Percentiles rank a stretch among this genome's conserved stretches.
Evolutionary conservation across 2,329 filamentous ascomycete species (phyloP).

Genomic region (Colletotrichum euphorbiae): DNA sequence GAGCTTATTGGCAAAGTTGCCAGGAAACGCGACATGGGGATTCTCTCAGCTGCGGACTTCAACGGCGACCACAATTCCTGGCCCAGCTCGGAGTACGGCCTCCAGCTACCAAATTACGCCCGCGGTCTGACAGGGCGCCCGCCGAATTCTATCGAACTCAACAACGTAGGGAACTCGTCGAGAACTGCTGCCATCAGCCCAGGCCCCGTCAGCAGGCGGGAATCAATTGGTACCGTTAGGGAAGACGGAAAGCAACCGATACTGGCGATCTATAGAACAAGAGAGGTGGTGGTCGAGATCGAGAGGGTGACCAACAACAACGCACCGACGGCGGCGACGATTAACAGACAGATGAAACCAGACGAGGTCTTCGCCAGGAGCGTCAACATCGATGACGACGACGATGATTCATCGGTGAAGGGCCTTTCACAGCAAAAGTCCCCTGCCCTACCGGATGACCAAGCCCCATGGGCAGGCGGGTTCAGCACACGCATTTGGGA

Average conservation of each 20-base stretch:
- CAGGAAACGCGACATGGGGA: slow-evolving; percentile 35
- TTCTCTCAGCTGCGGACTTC: slow-evolving; percentile 22
- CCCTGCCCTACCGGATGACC: slow-evolving; percentile 19
- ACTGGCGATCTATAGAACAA: slow-evolving; percentile 32
- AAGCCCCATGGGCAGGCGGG: slow-evolving; percentile 29
- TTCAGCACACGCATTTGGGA: slow-evolving; percentile 38
- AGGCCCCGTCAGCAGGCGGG: not conserved
- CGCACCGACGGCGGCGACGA: not conserved
- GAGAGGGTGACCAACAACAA: slow-evolving; percentile 9
- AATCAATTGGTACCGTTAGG: not conserved
- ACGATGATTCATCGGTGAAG: not conserved
- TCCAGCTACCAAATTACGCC: slow-evolving; percentile 19
- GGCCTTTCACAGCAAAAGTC: slow-evolving; percentile 7
- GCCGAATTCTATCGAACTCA: slow-evolving; percentile 6
- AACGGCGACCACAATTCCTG: slow-evolving; percentile 16
- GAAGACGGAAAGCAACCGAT: slow-evolving; percentile 28
- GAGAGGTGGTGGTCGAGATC: slow-evolving; percentile 31
- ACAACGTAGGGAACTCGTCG: not conserved
- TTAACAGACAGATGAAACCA: not conserved
- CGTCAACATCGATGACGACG: not conserved
- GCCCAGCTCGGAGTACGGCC: slow-evolving; percentile 23
- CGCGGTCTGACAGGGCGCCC: not conserved
- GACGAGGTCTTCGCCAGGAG: not conserved
- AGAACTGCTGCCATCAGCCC: slow-evolving; percentile 26
- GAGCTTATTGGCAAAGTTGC: slow-evolving; percentile 59